These are phyloP conservation scores for Gelatoporia subvermispora DNA, from an alignment of 768 basidiomycete genomes.

Conservation along the genomic window DNA sequence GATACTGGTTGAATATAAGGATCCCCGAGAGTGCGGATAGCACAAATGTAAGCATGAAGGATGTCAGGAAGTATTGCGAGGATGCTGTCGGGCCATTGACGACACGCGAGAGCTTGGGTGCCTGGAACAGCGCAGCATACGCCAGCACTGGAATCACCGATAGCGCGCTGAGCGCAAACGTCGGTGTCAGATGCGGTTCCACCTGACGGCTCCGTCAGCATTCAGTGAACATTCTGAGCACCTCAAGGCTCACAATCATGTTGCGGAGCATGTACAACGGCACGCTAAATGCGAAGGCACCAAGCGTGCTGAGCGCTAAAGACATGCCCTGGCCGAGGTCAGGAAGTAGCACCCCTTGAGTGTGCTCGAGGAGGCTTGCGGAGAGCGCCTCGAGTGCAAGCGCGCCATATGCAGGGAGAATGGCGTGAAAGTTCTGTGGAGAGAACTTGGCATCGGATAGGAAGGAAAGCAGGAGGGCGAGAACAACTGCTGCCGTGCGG, in stretches of 20 bases:
- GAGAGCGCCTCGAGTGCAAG: slow-evolving; percentile 53
- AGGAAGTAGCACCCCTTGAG: slow-evolving; percentile 51
- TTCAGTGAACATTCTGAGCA: neutral
- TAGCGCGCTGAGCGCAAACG: slow-evolving; percentile 53
- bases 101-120: slow-evolving; percentile 45
- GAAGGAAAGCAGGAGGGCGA: slow-evolving; percentile 51
- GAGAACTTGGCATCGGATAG: slow-evolving; percentile 47
- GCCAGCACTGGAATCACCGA: slow-evolving; percentile 58
- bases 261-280: slow-evolving; percentile 61
- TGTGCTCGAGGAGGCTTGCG: slow-evolving; percentile 60
- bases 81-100: slow-evolving; percentile 39
- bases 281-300: slow-evolving; percentile 57
- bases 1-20: slow-evolving; percentile 59
- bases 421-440: slow-evolving; percentile 37
- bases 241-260: slow-evolving; percentile 39
- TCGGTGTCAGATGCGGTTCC: neutral
- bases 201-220: neutral
- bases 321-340: slow-evolving; percentile 53
- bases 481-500: slow-evolving; percentile 40
- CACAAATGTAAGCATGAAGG: slow-evolving; percentile 49
- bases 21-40: slow-evolving; percentile 51
- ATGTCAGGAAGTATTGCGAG: slow-evolving; percentile 52
- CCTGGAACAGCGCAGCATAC: slow-evolving; percentile 55
- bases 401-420: slow-evolving; percentile 64
- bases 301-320: slow-evolving; percentile 51